Percentiles rank a stretch among this genome's conserved stretches.
These are phyloP conservation scores for Marasmius sp. DNA, from an alignment of 1,284 basidiomycete species.

Conservation along the genomic window DNA sequence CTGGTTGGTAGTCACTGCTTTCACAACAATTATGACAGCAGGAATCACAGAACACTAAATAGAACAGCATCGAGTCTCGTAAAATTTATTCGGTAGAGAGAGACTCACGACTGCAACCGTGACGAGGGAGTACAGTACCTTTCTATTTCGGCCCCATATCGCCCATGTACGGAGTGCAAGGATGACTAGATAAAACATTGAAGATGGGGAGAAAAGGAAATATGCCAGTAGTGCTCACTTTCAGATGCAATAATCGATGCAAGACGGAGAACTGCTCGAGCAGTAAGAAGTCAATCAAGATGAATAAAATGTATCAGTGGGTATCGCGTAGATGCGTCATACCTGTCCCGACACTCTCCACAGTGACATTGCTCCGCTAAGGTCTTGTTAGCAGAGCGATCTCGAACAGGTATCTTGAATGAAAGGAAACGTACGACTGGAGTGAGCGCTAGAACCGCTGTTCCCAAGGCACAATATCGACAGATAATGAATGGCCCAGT, in stretches of 20 bases:
- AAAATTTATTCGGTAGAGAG: neutral
- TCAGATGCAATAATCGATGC: conserved; percentile 19
- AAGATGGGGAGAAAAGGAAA: neutral
- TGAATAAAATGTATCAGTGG: neutral
- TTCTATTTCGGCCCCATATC: conserved; percentile 15
- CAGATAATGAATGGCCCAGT: conserved; percentile 12
- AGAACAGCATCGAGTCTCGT: neutral
- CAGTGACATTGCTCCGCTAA: neutral
- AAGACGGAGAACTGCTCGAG: conserved; percentile 13
- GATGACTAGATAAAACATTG: conserved; percentile 3
- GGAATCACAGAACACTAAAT: conserved; percentile 9
- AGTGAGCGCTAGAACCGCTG: conserved; percentile 10
- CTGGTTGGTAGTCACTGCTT: conserved; percentile 5
- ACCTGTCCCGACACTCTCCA: conserved; percentile 15
- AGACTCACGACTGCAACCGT: conserved; percentile 12
- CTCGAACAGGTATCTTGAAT: neutral
- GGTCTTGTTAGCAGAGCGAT: neutral
- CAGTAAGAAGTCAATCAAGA: neutral
- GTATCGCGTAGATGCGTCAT: neutral
- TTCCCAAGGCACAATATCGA: conserved; percentile 18
- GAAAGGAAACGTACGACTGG: conserved; percentile 2
- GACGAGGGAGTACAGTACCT: conserved; percentile 9
- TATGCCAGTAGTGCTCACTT: conserved; percentile 6
- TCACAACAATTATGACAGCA: conserved; percentile 9
- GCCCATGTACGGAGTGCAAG: conserved; percentile 18